phyloP scores from a whole-genome alignment of 2,329 filamentous ascomycete species.

The Neonectria magnoliae region DNA sequence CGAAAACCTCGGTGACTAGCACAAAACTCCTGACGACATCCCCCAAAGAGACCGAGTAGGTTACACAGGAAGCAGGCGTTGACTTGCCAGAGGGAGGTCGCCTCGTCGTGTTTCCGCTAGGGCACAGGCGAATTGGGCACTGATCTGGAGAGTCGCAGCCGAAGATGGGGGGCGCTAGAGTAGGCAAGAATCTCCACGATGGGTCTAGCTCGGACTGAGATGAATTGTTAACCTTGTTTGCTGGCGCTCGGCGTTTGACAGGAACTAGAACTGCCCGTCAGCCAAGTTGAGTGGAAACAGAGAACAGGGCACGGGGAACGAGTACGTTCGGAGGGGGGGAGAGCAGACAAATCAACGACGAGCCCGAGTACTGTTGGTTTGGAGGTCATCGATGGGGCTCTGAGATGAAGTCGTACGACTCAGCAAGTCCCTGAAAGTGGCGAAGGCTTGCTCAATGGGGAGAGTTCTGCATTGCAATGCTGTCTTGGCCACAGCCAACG shows the following conservation, averaged over 20 bases:
- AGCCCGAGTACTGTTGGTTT: neutral
- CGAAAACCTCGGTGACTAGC: neutral
- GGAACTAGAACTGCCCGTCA: conserved; percentile 5
- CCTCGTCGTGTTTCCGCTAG: conserved; percentile 17
- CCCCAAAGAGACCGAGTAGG: neutral
- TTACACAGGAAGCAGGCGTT: neutral
- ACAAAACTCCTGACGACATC: neutral
- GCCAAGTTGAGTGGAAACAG: conserved; percentile 1
- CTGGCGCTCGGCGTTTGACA: conserved; percentile 7
- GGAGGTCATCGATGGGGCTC: neutral
- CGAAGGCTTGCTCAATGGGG: neutral
- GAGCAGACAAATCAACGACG: neutral
- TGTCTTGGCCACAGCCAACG: conserved; percentile 13
- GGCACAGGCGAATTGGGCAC: conserved; percentile 26
- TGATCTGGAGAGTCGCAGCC: conserved; percentile 12
- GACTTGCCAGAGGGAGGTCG: conserved; percentile 18
- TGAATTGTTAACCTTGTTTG: conserved; percentile 21
- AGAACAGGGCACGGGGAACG: conserved; percentile 5
- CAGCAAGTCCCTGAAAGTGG: neutral
- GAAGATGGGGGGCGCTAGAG: conserved; percentile 30
- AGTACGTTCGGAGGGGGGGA: neutral
- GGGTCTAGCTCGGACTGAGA: conserved; percentile 30
- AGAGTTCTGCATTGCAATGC: neutral
- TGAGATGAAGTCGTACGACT: conserved; percentile 11
- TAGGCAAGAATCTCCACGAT: conserved; percentile 32